A percentile compares a stretch with the other conserved stretches of the same genome.
These are phyloP conservation scores for Pseudozyma thailandica DNA, from an alignment of 1,284 basidiomycete genomes.

Conservation along the genomic window DNA sequence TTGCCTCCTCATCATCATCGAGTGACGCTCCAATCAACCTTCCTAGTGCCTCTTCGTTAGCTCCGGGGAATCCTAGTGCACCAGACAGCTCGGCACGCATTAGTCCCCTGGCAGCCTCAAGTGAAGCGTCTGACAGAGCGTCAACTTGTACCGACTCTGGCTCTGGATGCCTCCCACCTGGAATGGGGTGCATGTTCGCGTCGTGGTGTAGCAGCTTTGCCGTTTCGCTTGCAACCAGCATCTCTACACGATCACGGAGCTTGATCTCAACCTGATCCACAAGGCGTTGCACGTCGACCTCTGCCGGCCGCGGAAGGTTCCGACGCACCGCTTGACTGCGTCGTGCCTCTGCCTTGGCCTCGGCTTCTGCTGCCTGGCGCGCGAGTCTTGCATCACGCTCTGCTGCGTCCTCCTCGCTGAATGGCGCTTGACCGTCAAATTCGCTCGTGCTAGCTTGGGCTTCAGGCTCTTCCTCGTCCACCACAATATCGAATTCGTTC, in stretches of 20 bases:
- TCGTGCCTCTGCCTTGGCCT: slow-evolving; percentile 78
- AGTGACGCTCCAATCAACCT: slow-evolving; percentile 40
- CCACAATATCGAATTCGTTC: slow-evolving; percentile 95
- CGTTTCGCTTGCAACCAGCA: slow-evolving; percentile 82
- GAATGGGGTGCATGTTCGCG: slow-evolving; percentile 84
- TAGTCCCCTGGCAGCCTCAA: slow-evolving; percentile 78
- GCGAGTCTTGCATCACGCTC: slow-evolving; percentile 85
- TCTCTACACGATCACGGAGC: slow-evolving; percentile 71
- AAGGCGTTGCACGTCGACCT: slow-evolving; percentile 79
- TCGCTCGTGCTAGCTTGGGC: slow-evolving; percentile 7
- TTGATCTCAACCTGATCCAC: slow-evolving; percentile 69
- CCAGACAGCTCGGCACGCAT: slow-evolving; percentile 84
- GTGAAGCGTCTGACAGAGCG: slow-evolving; percentile 79
- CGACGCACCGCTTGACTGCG: slow-evolving; percentile 84
- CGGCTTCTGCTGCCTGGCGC: slow-evolving; percentile 76
- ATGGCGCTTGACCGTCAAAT: slow-evolving; percentile 13
- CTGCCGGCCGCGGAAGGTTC: slow-evolving; percentile 84
- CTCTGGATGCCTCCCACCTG: slow-evolving; percentile 81
- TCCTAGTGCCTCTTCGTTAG: slow-evolving; percentile 80
- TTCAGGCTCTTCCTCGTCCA: slow-evolving; percentile 72
- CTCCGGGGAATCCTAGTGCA: slow-evolving; percentile 84
- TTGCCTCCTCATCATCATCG: slow-evolving; percentile 72
- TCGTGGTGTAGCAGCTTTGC: slow-evolving; percentile 86
- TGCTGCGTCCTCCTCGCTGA: slow-evolving; percentile 77
- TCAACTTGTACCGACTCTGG: slow-evolving; percentile 81